Evolutionary conservation across 495 filamentous ascomycete genomes (phyloP), one percentile per base, ranked within the genome.

Genomic region (Aspergillus saccharolyticus): DNA sequence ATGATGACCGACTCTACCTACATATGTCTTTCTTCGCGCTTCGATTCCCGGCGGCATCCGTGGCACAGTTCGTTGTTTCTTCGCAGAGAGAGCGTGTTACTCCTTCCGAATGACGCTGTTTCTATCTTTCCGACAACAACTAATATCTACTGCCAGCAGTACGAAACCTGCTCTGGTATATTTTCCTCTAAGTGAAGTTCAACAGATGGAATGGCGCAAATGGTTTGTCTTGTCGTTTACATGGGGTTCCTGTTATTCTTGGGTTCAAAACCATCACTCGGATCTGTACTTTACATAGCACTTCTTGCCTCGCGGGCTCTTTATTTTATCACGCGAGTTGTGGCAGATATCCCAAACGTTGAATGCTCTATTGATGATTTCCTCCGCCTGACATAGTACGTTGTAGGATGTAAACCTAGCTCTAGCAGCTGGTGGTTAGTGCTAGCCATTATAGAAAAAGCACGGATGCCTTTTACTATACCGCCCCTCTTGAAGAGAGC

Each of bases 311-410:
- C 28, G 10, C 18, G 4, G 20, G 16, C 20, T 16, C 19, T 25
- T 49, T 28, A 16, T 47, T 8, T 50, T 30, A 50, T 16, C 22
- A 50, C 22, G 28, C 22, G 24, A 50, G 22, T 28, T 22, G 47
- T 49, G n/a, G 47, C 47, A 28, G 47, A 50, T 50, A 50, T 50
- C 21, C 47, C 47, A 24, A 50, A 28, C 47, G 28, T 28, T 30
- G 16, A 28, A 21, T 49, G n/a, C n/a, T n/a, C n/a, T n/a, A n/a
- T n/a, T n/a, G n/a, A 15, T 28, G 22, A 20, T 49, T 49, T 25
- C 8, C 20, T 15, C 20, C 16, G 20, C 46, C 8, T 46, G 44
- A 9, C 19, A 17, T 46, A 19, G n/a, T n/a, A n/a, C n/a, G n/a
- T n/a, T n/a, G n/a, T n/a, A n/a, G n/a, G n/a, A n/a, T n/a, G n/a